phyloP scores from a whole-genome alignment of 2,329 filamentous ascomycete species.

The Alternaria alternata region DNA sequence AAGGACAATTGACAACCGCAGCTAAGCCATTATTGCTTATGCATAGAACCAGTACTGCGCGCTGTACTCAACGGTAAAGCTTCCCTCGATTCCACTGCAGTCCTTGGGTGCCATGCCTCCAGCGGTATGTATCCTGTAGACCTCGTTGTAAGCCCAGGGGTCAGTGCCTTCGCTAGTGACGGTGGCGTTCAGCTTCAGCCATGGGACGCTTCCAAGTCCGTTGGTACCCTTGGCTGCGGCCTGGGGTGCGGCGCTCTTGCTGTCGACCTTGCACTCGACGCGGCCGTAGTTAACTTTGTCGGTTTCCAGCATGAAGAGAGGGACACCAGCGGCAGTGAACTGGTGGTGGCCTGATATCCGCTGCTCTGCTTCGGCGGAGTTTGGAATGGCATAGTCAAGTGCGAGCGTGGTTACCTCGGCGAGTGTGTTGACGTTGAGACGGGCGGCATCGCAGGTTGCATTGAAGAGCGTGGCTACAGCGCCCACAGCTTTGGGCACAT shows the following conservation, averaged over 20 bases:
- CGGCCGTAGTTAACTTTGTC: slow-evolving; percentile 62
- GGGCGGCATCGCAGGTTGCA: slow-evolving; percentile 77
- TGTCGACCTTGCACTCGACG: slow-evolving; percentile 70
- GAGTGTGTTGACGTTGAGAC: slow-evolving; percentile 66
- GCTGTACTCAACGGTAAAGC: slow-evolving; percentile 80
- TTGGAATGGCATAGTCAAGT: slow-evolving; percentile 69
- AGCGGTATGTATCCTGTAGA: slow-evolving; percentile 85
- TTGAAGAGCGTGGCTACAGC: slow-evolving; percentile 89
- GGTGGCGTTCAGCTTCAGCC: slow-evolving; percentile 73
- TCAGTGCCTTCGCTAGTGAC: slow-evolving; percentile 30
- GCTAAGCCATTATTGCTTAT: slow-evolving; percentile 13
- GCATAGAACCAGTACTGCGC: slow-evolving; percentile 76
- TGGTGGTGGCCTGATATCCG: slow-evolving; percentile 79
- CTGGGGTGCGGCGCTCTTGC: slow-evolving; percentile 68
- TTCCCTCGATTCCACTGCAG: slow-evolving; percentile 69
- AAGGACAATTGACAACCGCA: slow-evolving; percentile 2
- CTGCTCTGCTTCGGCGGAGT: slow-evolving; percentile 59
- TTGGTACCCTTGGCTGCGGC: slow-evolving; percentile 66
- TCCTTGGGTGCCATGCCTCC: slow-evolving; percentile 79
- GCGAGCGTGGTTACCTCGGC: slow-evolving; percentile 70
- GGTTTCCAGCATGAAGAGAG: slow-evolving; percentile 81
- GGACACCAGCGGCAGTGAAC: slow-evolving; percentile 74
- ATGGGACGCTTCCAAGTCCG: slow-evolving; percentile 72
- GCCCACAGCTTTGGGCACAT: slow-evolving; percentile 71
- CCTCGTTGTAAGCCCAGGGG: slow-evolving; percentile 66